Conservation (phyloP, 768 basidiomycete genomes). For the Ephemerocybe angulata region DNA sequence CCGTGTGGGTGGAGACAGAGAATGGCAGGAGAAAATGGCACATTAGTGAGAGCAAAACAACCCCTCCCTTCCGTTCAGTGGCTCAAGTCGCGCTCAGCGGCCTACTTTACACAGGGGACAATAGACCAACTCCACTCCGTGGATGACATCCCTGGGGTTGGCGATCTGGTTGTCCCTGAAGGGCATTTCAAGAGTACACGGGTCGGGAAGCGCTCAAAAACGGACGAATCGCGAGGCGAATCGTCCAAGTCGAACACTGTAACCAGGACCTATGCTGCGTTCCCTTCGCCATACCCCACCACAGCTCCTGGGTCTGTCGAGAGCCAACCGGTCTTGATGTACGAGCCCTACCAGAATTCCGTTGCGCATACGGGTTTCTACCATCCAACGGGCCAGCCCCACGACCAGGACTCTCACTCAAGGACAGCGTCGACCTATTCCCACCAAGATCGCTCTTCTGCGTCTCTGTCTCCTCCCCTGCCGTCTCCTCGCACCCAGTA, state of each 20-base stretch:
- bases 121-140: conserved; percentile 69
- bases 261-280: conserved; percentile 39
- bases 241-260: conserved; percentile 27
- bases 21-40: conserved; percentile 78
- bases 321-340: conserved; percentile 33
- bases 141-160: conserved; percentile 59
- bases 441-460: conserved; percentile 7
- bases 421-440: conserved; percentile 1
- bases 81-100: conserved; percentile 59
- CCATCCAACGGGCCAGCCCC: conserved; percentile 15
- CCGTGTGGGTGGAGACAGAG: conserved; percentile 67
- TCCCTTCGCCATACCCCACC: conserved; percentile 32
- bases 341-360: conserved; percentile 36
- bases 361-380: conserved; percentile 14
- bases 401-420: background rate
- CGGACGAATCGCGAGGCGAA: conserved; percentile 33
- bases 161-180: conserved; percentile 60
- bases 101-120: conserved; percentile 77
- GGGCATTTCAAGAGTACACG: conserved; percentile 69
- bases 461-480: conserved; percentile 2
- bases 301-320: conserved; percentile 24
- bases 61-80: too few relatives aligned
- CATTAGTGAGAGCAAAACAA: conserved; percentile 68
- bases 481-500: background rate
- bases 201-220: conserved; percentile 46